phyloP scores from a whole-genome alignment of 2,329 filamentous ascomycete species.

The Trichophyton schoenleinii region DNA sequence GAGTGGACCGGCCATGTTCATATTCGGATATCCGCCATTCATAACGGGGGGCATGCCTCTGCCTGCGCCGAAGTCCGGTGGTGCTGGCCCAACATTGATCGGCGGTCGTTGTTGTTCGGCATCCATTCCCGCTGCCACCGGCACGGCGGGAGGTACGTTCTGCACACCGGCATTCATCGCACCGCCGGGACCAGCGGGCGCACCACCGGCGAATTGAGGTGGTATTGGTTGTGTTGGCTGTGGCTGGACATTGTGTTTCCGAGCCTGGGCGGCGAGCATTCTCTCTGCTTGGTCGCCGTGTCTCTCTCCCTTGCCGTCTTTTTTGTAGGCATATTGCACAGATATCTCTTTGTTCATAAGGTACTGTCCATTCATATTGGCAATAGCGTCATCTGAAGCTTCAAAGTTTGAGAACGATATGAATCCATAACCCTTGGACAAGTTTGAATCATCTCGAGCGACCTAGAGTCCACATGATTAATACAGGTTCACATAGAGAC shows the following conservation, averaged over 20 bases:
- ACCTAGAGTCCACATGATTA: conserved; percentile 31
- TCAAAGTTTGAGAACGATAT: conserved; percentile 90
- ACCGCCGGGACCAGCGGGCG: conserved; percentile 8
- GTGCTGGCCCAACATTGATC: conserved; percentile 18
- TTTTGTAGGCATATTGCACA: conserved; percentile 98
- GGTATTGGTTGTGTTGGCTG: conserved; percentile 64
- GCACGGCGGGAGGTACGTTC: conserved; percentile 20
- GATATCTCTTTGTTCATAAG: conserved; percentile 93
- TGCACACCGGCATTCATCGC: neutral
- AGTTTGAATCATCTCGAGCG: conserved; percentile 73
- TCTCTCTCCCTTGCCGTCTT: conserved; percentile 91
- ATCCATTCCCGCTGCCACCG: conserved; percentile 29
- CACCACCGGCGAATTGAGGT: conserved; percentile 46
- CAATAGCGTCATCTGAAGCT: conserved; percentile 77
- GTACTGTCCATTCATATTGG: conserved; percentile 91
- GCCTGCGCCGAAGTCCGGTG: conserved; percentile 26
- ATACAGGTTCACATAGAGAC: neutral
- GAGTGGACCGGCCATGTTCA: conserved; percentile 28
- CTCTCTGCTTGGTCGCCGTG: conserved; percentile 91
- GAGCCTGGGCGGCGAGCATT: conserved; percentile 79
- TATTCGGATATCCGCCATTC: conserved; percentile 30
- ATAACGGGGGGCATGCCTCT: conserved; percentile 27
- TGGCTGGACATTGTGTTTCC: conserved; percentile 83
- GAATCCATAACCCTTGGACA: conserved; percentile 93
- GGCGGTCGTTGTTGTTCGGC: conserved; percentile 28